A percentile compares a stretch with the other conserved stretches of the same genome.
Conservation (phyloP, 2,329 filamentous ascomycete genomes). For the Apiospora saccharicola region DNA sequence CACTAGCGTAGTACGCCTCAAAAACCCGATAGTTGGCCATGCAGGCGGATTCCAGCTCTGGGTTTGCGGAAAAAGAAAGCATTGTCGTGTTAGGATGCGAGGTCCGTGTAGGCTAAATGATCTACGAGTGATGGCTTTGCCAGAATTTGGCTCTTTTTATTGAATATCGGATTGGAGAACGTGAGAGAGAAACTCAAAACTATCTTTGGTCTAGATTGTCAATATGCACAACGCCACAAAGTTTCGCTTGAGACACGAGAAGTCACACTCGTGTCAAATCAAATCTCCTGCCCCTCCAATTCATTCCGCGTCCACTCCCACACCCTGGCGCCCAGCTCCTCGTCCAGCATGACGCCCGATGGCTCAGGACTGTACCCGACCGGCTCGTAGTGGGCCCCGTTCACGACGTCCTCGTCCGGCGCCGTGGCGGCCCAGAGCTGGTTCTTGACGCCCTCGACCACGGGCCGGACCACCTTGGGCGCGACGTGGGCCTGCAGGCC, state of each 20-base stretch:
- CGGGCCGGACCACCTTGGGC: neutral
- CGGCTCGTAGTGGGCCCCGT: constrained; percentile 46
- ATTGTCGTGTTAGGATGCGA: too few species aligned
- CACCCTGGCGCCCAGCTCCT: constrained; percentile 37
- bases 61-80: too few species aligned
- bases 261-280: neutral
- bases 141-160: too few species aligned
- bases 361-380: constrained; percentile 38
- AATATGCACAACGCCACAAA: too few species aligned
- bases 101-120: too few species aligned
- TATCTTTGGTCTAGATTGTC: too few species aligned
- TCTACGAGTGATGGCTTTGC: too few species aligned
- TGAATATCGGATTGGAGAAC: too few species aligned
- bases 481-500: neutral
- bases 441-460: constrained; percentile 46
- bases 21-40: too few species aligned
- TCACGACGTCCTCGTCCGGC: constrained; percentile 36
- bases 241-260: neutral
- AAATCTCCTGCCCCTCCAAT: constrained; percentile 28
- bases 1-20: too few species aligned
- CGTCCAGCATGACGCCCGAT: constrained; percentile 32
- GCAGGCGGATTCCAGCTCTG: too few species aligned
- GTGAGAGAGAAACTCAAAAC: too few species aligned
- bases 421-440: constrained; percentile 47
- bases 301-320: constrained; percentile 46